These are phyloP conservation scores for Trichoderma sp. DNA, from an alignment of 2,329 filamentous ascomycete species.

Conservation along the genomic window DNA sequence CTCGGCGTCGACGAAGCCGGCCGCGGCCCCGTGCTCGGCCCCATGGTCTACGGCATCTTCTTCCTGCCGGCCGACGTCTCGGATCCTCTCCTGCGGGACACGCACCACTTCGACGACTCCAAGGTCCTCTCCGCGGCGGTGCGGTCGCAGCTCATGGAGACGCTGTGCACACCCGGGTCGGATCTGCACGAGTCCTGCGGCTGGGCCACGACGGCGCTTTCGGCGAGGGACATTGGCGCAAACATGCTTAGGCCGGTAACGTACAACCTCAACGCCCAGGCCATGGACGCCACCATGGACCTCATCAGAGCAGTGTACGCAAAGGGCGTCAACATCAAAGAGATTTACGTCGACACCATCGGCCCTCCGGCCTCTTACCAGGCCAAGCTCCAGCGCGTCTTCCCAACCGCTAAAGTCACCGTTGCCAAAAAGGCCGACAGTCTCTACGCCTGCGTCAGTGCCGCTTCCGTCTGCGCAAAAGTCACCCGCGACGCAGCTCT, in stretches of 20 bases:
- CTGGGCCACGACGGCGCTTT: conserved; percentile 81
- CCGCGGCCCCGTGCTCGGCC: conserved; percentile 87
- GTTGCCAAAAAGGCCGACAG: conserved; percentile 92
- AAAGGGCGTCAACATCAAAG: conserved; percentile 76
- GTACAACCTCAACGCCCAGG: conserved; percentile 96
- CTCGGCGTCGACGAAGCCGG: conserved; percentile 94
- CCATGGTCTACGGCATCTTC: conserved; percentile 71
- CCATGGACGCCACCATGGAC: conserved; percentile 85
- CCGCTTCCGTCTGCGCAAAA: conserved; percentile 92
- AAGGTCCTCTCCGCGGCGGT: conserved; percentile 85
- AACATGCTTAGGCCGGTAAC: conserved; percentile 69
- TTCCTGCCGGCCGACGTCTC: conserved; percentile 73
- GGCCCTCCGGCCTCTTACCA: conserved; percentile 83
- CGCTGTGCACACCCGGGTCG: conserved; percentile 65
- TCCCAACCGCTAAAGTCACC: conserved; percentile 73
- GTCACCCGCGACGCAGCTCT: conserved; percentile 90
- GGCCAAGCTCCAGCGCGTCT: conserved; percentile 77
- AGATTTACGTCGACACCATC: conserved; percentile 95
- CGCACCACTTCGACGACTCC: conserved; percentile 91
- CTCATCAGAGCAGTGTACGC: conserved; percentile 78
- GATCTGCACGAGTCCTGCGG: conserved; percentile 63
- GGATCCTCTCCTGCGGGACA: conserved; percentile 72
- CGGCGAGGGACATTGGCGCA: conserved; percentile 78
- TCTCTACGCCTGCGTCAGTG: conserved; percentile 88
- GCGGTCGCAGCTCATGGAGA: conserved; percentile 68